Percentiles rank a stretch among this genome's conserved stretches.
phyloP scores from a whole-genome alignment of 768 basidiomycete genomes.

The Scleroderma citrinum region DNA sequence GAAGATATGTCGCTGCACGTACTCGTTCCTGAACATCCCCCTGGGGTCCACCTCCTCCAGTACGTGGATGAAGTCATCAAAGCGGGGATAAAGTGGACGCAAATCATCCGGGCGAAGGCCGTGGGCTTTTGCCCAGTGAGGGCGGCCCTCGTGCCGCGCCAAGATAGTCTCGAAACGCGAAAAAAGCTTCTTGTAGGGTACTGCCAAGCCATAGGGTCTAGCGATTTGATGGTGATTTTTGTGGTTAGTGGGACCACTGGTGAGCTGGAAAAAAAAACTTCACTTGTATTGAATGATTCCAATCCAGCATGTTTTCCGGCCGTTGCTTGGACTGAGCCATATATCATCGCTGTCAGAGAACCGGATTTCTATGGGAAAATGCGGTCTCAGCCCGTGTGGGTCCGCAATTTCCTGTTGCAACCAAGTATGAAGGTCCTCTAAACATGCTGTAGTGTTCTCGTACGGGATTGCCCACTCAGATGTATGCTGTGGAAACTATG shows the following conservation, averaged over 20 bases:
- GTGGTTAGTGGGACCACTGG: constrained; percentile 1
- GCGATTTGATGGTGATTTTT: not conserved
- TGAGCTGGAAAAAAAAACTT: constrained; percentile 23
- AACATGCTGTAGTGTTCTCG: constrained; percentile 54
- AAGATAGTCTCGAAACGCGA: constrained; percentile 69
- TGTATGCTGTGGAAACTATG: constrained; percentile 85
- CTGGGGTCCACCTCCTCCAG: constrained; percentile 64
- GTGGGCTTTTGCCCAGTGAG: constrained; percentile 97
- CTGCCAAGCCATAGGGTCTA: constrained; percentile 81
- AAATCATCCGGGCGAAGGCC: constrained; percentile 58
- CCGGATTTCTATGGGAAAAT: constrained; percentile 91
- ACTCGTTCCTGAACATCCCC: constrained; percentile 82
- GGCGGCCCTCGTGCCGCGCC: constrained; percentile 64
- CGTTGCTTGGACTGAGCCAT: constrained; percentile 87
- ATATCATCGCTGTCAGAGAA: constrained; percentile 87
- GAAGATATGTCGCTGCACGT: constrained; percentile 82
- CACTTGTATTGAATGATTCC: constrained; percentile 98
- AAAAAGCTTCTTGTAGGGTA: constrained; percentile 79
- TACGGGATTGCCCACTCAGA: constrained; percentile 94
- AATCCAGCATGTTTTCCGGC: constrained; percentile 82
- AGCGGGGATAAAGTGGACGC: constrained; percentile 69
- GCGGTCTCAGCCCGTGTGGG: constrained; percentile 73
- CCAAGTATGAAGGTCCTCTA: constrained; percentile 69
- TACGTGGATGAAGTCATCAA: constrained; percentile 68
- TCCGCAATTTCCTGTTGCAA: constrained; percentile 59